phyloP scores from a whole-genome alignment of 2,329 filamentous ascomycete species.

The Ceratocystis cacaofunesta region DNA sequence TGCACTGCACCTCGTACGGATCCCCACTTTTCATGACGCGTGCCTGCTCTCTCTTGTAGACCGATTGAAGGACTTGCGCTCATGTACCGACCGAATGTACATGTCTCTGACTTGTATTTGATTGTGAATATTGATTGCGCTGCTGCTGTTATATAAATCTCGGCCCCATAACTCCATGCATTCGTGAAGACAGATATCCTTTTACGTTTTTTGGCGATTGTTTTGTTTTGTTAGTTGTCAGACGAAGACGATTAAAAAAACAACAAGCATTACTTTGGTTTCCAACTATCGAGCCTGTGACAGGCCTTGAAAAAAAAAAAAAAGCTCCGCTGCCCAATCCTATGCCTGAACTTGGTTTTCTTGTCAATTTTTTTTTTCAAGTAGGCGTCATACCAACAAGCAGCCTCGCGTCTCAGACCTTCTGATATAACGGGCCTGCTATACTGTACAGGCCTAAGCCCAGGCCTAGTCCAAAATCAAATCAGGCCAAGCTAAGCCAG shows the following conservation, averaged over 20 bases:
- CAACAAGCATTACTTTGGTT: background rate
- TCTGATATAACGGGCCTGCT: background rate
- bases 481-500: too few relatives aligned
- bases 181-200: too few relatives aligned
- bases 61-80: background rate
- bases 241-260: background rate
- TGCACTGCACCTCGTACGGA: too few relatives aligned
- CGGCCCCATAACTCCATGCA: too few relatives aligned
- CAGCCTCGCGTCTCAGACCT: background rate
- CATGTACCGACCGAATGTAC: background rate
- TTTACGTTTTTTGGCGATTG: too few relatives aligned
- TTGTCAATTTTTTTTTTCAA: background rate
- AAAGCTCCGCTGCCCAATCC: background rate
- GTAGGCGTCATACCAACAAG: background rate
- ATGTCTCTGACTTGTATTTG: background rate
- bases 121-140: too few relatives aligned
- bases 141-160: too few relatives aligned
- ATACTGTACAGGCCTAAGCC: background rate
- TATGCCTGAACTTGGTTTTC: background rate
- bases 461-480: background rate
- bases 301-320: background rate
- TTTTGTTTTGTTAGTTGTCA: background rate
- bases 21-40: slow-evolving; percentile 4
- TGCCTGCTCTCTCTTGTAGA: background rate
- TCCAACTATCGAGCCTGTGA: background rate